These are phyloP conservation scores for Pseudocercospora macadamiae DNA, from an alignment of 2,329 filamentous ascomycete genomes.

Conservation along the genomic window DNA sequence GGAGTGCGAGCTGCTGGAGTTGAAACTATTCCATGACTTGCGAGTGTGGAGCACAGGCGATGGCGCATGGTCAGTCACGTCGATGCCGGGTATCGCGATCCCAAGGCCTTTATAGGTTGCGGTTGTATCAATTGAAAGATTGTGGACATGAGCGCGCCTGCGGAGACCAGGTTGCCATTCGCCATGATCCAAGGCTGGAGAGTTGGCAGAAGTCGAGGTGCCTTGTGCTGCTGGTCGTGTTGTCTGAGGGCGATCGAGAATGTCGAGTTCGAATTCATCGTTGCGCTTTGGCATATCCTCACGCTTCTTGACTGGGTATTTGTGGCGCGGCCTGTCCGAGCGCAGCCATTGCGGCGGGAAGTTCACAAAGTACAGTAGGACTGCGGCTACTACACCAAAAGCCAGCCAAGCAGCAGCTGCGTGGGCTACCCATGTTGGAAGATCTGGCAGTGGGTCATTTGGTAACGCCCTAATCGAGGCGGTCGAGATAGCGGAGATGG, in stretches of 20 bases:
- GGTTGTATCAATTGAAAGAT: constrained; percentile 24
- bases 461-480: background rate
- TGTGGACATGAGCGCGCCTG: background rate
- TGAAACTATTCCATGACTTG: background rate
- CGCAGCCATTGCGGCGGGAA: constrained; percentile 22
- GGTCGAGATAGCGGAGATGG: background rate
- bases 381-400: constrained; percentile 19
- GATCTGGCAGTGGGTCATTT: constrained; percentile 13
- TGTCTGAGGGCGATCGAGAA: background rate
- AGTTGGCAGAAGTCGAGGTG: background rate
- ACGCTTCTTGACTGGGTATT: background rate
- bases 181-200: constrained; percentile 4
- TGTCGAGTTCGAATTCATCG: background rate
- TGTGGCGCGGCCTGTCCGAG: background rate
- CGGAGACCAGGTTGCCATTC: constrained; percentile 4
- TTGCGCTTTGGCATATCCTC: background rate
- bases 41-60: background rate
- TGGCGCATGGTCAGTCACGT: background rate
- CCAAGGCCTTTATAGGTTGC: constrained; percentile 21
- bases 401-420: constrained; percentile 15
- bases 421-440: constrained; percentile 2
- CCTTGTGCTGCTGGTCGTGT: background rate
- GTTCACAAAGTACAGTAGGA: constrained; percentile 29
- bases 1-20: background rate
- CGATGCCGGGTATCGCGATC: constrained; percentile 18